A percentile compares a stretch with the other conserved stretches of the same genome.
These are phyloP conservation scores for Lentinula guzmanii DNA, from an alignment of 768 basidiomycete genomes.

Conservation along the genomic window DNA sequence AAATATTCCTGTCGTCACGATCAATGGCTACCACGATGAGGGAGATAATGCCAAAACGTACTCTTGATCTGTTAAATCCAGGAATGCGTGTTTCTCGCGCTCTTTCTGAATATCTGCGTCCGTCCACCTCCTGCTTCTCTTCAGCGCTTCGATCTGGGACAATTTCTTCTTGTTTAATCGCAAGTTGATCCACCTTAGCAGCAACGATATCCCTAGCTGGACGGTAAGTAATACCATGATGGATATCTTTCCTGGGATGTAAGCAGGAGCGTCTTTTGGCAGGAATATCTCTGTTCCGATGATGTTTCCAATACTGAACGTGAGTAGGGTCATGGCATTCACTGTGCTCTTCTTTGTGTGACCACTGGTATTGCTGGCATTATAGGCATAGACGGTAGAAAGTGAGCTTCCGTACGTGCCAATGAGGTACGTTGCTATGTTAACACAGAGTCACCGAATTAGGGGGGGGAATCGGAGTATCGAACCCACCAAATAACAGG, in stretches of 20 bases:
- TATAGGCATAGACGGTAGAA: constrained; percentile 53
- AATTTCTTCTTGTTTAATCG: constrained; percentile 45
- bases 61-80: constrained; percentile 61
- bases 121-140: constrained; percentile 46
- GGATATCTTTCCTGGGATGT: constrained; percentile 62
- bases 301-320: constrained; percentile 55
- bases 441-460: not conserved
- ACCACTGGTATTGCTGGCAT: constrained; percentile 57
- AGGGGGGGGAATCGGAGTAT: not conserved
- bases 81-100: constrained; percentile 55
- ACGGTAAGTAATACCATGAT: constrained; percentile 54
- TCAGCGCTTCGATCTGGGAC: constrained; percentile 34
- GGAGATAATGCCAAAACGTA: constrained; percentile 22
- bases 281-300: constrained; percentile 61
- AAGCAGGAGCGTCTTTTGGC: constrained; percentile 53
- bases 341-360: constrained; percentile 68
- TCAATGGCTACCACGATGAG: not conserved
- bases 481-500: constrained; percentile 44
- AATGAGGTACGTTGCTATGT: constrained; percentile 39
- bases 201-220: constrained; percentile 40
- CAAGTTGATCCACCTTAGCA: constrained; percentile 50
- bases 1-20: constrained; percentile 40
- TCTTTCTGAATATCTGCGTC: constrained; percentile 52
- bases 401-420: constrained; percentile 57
- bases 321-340: constrained; percentile 51